A percentile compares a stretch with the other conserved stretches of the same genome.
Evolutionary conservation across 2,329 filamentous ascomycete species (phyloP).

Genomic region (Fusarium miscanthi): DNA sequence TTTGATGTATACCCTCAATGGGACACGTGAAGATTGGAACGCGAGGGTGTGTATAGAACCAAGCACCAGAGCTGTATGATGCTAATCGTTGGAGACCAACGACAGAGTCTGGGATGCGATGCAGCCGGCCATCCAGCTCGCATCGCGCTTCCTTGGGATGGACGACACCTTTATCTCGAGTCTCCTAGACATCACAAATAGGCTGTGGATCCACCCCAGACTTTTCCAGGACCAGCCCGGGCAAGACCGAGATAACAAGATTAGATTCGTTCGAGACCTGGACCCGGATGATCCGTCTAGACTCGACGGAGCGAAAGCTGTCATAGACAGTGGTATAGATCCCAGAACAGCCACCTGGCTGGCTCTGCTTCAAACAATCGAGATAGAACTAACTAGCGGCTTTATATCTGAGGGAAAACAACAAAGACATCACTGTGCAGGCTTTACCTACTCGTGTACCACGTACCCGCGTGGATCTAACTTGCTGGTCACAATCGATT

Average conservation of each 20-base stretch:
- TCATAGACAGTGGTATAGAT: conserved; percentile 9
- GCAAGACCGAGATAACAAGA: background rate
- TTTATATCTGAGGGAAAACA: conserved; percentile 2
- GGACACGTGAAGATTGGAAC: conserved; percentile 41
- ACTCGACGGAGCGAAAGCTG: background rate
- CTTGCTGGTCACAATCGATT: conserved; percentile 19
- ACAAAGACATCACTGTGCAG: background rate
- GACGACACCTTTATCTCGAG: conserved; percentile 36
- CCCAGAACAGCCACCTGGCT: background rate
- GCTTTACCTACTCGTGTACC: background rate
- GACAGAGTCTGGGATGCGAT: conserved; percentile 47
- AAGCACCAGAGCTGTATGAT: background rate
- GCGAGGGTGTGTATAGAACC: conserved; percentile 30
- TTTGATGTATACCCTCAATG: conserved; percentile 37
- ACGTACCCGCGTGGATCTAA: background rate
- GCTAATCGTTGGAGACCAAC: conserved; percentile 25
- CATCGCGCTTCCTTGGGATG: conserved; percentile 37
- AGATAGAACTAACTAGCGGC: conserved; percentile 23
- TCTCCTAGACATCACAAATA: conserved; percentile 43
- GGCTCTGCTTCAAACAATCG: conserved; percentile 1
- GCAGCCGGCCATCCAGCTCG: conserved; percentile 45
- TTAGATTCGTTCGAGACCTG: conserved; percentile 11
- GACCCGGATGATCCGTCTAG: conserved; percentile 1
- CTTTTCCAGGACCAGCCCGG: conserved; percentile 5
- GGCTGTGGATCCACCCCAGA: conserved; percentile 19